These are phyloP conservation scores for Ilyonectria sp. DNA, from an alignment of 2,329 filamentous ascomycete species.

Conservation along the genomic window DNA sequence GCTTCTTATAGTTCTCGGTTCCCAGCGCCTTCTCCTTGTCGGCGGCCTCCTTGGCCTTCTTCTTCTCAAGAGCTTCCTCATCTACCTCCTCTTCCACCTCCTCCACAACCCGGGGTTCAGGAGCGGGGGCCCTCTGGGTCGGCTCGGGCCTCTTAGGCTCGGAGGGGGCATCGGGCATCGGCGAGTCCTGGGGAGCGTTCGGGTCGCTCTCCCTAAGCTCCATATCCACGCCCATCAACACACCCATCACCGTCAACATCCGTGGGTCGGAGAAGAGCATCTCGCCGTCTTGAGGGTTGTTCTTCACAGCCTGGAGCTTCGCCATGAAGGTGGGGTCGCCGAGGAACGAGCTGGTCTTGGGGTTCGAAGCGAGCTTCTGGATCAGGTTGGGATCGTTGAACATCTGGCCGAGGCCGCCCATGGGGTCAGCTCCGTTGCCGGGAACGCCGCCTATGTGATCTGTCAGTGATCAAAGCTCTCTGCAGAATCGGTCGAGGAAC, in stretches of 20 bases:
- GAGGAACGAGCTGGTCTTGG: slow-evolving; percentile 88
- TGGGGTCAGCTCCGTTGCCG: slow-evolving; percentile 68
- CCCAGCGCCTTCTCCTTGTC: slow-evolving; percentile 96
- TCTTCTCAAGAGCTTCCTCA: slow-evolving; percentile 88
- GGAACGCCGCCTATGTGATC: slow-evolving; percentile 51
- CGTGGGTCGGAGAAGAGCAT: slow-evolving; percentile 90
- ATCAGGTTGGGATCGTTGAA: slow-evolving; percentile 94
- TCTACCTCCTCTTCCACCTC: slow-evolving; percentile 72
- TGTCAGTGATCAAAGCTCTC: slow-evolving; percentile 20
- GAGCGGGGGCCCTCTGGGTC: slow-evolving; percentile 72
- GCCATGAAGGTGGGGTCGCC: slow-evolving; percentile 90
- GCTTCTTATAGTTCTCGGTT: slow-evolving; percentile 98
- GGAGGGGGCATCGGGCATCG: slow-evolving; percentile 79
- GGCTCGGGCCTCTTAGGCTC: slow-evolving; percentile 59
- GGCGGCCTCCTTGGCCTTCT: slow-evolving; percentile 91
- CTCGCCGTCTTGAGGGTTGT: slow-evolving; percentile 84
- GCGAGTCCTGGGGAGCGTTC: slow-evolving; percentile 69
- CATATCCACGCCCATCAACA: slow-evolving; percentile 95
- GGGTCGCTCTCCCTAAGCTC: slow-evolving; percentile 60
- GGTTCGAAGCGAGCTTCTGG: slow-evolving; percentile 92
- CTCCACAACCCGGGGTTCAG: slow-evolving; percentile 78
- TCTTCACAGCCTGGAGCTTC: slow-evolving; percentile 86
- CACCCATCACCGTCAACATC: slow-evolving; percentile 94
- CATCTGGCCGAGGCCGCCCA: slow-evolving; percentile 87
- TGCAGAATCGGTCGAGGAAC: background rate